These are phyloP conservation scores for Cucurbita pepo DNA, from an alignment of 306 rosid species.

Conservation along the genomic window DNA sequence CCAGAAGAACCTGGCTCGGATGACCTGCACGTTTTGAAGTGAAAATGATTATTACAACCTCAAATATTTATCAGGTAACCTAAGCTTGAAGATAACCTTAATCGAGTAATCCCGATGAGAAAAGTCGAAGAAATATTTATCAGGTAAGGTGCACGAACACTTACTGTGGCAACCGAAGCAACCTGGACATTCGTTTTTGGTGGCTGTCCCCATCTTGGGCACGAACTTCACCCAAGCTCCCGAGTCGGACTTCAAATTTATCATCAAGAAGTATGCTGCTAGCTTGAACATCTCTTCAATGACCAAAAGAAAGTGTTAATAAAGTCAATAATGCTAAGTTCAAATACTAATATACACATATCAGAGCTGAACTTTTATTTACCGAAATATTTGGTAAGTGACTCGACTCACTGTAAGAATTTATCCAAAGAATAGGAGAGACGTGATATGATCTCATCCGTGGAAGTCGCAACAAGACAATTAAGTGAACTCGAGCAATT, in stretches of 20 bases:
- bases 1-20: conserved; percentile 73
- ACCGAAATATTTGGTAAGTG: not conserved
- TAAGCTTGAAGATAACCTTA: not conserved
- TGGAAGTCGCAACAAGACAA: not conserved
- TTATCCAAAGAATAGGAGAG: not conserved
- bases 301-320: conserved; percentile 6
- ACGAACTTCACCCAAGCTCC: conserved; percentile 71
- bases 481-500: too few species aligned
- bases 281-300: conserved; percentile 83
- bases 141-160: conserved; percentile 9
- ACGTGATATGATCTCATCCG: not conserved
- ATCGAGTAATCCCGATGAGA: not conserved
- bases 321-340: not conserved
- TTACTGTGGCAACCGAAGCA: conserved; percentile 64
- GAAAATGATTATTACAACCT: not conserved
- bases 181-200: conserved; percentile 66
- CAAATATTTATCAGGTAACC: too few species aligned
- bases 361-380: not conserved
- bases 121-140: not conserved
- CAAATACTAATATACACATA: not conserved
- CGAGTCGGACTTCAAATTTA: conserved; percentile 86
- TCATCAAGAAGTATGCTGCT: conserved; percentile 92
- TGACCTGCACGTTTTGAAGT: conserved; percentile 27
- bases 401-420: not conserved
- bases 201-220: conserved; percentile 72